Conservation (phyloP, 2,329 filamentous ascomycete species). For the Paracamarosporium sp. region DNA sequence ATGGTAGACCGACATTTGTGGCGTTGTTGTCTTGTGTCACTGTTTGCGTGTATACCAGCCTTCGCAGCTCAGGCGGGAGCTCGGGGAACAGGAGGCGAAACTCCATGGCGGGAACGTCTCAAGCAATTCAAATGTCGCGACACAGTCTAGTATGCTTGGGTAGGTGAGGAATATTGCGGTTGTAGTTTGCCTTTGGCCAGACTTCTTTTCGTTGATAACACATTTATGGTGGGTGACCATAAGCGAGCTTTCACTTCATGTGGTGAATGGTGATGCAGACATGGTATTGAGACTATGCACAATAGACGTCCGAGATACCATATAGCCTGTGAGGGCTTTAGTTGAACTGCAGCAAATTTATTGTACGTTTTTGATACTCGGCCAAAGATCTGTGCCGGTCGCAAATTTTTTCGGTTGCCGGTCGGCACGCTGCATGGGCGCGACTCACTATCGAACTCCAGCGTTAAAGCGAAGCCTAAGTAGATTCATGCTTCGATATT, state of each 20-base stretch:
- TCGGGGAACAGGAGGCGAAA: conserved; percentile 25
- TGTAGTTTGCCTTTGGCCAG: not conserved
- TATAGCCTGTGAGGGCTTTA: not conserved
- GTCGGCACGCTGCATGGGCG: conserved; percentile 7
- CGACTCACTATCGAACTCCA: not conserved
- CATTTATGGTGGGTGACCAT: conserved; percentile 13
- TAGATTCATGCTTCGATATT: not conserved
- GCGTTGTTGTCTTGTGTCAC: conserved; percentile 1
- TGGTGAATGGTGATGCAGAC: not conserved
- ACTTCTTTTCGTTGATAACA: not conserved
- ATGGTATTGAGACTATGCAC: too few relatives aligned
- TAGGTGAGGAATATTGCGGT: not conserved
- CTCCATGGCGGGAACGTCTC: not conserved
- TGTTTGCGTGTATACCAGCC: conserved; percentile 34
- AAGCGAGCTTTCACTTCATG: conserved; percentile 16
- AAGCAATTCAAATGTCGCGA: not conserved
- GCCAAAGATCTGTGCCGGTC: not conserved
- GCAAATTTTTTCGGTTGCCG: not conserved
- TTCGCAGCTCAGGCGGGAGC: conserved; percentile 40
- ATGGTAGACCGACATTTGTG: conserved; percentile 22
- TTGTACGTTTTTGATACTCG: not conserved
- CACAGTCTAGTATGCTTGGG: not conserved
- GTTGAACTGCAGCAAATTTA: not conserved
- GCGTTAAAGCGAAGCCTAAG: not conserved
- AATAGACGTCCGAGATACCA: not conserved